Base-by-base conservation (phyloP, 208 protist species). In the Trypanosoma scelopori region DNA sequence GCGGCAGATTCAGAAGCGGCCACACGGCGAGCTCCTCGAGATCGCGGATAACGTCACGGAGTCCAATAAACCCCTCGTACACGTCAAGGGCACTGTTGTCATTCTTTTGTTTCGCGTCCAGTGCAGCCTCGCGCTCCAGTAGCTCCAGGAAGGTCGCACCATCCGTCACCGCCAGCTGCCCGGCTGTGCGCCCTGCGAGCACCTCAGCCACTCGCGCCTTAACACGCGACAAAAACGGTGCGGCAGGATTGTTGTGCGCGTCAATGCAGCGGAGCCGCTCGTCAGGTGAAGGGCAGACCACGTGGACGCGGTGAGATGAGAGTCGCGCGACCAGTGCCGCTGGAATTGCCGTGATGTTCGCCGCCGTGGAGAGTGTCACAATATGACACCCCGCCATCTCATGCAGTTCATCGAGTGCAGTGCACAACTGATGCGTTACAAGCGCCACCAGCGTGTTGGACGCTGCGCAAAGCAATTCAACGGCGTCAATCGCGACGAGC, bases 1-100 rank as follows among this genome's bases (percentile, higher is more conserved):
- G 58, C 1, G 20, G 13, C 5, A 84, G 65, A 48, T 92, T 83
- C 39, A 75, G 74, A 48, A 96, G 77, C 39, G 91, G 87, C 85
- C 85, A 93, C 72, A 96, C 82, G 0, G 85, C 65, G 27, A 93
- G 60, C 59, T 83, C 73, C 78, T 92, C 84, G 72, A 95, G 63
- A 27, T 70, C 68, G 48, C 66, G 42, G 11, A 93, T 67, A 20
- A 65, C 72, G 6, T 71, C 74, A 6, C 76, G 61, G 16, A 95
- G 46, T 53, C 79, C 85, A 65, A 89, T 84, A n/a, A 94, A 75
- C 27, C 78, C 72, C 3, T 27, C n/a, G 49, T 85, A 93, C 23
- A 65, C 46, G 20, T 41, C 51, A 50, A 37, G 6, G 1, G 15
- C 1, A 35, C 39, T 47, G n/a, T 23, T 43, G 18, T 55, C 35